These are phyloP conservation scores for Hibiscus trionum DNA, from an alignment of 345 rosid genomes.

Conservation along the genomic window DNA sequence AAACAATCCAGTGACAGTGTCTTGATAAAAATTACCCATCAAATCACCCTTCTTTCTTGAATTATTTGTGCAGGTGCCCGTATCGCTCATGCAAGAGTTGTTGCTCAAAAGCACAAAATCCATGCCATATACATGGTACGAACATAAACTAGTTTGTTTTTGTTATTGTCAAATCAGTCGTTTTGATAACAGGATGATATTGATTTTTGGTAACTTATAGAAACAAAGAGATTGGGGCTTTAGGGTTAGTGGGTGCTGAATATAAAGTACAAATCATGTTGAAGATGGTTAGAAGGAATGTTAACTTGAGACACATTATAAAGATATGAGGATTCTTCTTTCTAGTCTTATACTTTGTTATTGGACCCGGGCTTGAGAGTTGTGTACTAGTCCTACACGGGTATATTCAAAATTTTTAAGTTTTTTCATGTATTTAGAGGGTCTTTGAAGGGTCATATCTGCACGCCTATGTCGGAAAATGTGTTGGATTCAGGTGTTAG, in stretches of 20 bases:
- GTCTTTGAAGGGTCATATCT: neutral
- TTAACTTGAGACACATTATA: neutral
- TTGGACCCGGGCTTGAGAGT: neutral
- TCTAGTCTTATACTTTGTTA: neutral
- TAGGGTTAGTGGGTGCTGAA: neutral
- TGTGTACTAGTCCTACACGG: neutral
- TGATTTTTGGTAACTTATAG: neutral
- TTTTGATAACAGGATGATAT: neutral
- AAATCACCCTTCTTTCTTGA: slow-evolving; percentile 10
- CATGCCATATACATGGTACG: slow-evolving; percentile 91
- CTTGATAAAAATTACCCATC: neutral
- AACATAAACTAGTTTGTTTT: neutral
- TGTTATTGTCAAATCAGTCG: neutral
- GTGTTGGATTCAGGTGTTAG: neutral
- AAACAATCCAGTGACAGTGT: neutral
- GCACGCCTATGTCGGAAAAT: neutral
- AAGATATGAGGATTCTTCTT: neutral
- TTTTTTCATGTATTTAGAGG: neutral
- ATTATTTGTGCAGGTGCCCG: slow-evolving; percentile 65
- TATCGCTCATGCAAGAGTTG: slow-evolving; percentile 94
- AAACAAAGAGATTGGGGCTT: neutral
- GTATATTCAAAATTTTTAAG: neutral
- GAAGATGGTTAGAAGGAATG: neutral
- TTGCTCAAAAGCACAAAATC: slow-evolving; percentile 90
- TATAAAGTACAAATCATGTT: neutral